phyloP scores from a whole-genome alignment of 108 stramenopile genomes.

The Schizochytrium sp. region DNA sequence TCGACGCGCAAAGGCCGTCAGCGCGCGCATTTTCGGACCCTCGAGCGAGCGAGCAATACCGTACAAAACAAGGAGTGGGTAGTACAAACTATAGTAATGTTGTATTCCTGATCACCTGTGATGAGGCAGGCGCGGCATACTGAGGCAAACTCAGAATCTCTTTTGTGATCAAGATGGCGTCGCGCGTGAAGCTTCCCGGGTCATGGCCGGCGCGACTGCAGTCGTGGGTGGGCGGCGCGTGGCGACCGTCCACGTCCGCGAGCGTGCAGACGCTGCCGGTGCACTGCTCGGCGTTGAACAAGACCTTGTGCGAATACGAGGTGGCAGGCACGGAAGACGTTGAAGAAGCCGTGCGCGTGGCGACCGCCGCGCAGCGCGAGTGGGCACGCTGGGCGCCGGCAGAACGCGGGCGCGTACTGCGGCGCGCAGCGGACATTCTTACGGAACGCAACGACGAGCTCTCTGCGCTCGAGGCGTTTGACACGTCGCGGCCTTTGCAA shows the following conservation, averaged over 20 bases:
- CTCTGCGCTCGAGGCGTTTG: neutral
- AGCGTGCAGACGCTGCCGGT: neutral
- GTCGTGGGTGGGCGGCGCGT: slow-evolving; percentile 5
- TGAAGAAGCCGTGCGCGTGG: neutral
- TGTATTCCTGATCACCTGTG: too few species aligned
- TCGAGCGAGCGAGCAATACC: too few species aligned
- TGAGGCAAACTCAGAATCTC: too few species aligned
- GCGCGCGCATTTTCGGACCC: too few species aligned
- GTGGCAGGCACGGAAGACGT: neutral
- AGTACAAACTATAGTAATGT: too few species aligned
- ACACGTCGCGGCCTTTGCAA: neutral
- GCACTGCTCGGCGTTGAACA: neutral
- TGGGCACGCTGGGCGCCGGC: neutral
- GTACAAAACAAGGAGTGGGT: too few species aligned
- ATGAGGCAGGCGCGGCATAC: too few species aligned
- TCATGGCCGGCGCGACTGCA: neutral
- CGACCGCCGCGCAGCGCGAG: neutral
- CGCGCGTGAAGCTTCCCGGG: neutral
- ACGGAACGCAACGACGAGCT: neutral
- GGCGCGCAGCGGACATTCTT: neutral
- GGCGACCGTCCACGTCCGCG: neutral
- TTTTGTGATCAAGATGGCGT: neutral
- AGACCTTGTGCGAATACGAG: neutral
- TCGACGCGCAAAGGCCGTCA: too few species aligned
- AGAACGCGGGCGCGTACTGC: neutral